Evolutionary conservation across 1,284 basidiomycete genomes (phyloP), one percentile per base, ranked within the genome.

Genomic region (Apiotrichum brassicae): DNA sequence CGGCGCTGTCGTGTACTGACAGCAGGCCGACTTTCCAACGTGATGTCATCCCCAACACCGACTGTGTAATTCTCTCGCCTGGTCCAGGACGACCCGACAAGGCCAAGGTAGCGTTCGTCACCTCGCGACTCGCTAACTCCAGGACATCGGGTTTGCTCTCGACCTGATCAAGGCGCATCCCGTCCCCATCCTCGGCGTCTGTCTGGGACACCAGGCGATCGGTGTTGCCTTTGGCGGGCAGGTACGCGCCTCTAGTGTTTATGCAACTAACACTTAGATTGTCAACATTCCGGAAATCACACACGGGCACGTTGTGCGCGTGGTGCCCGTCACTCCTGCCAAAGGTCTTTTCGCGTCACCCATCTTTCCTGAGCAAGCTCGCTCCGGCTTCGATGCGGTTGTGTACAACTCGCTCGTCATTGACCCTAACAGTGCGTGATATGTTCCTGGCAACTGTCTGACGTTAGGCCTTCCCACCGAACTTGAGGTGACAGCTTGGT

Each of bases 141-240:
- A 71, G 66, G 73, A 75, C 50, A 73, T 74, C 38, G 71, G 70
- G 0, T 73, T 72, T 44, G 69, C 62, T 0, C 59, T 73, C 4
- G 65, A 71, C 20, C 59, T 75, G 0, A 53, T 75, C 12, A 60
- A 61, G 13, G 48, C 44, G 2, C 66, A 69, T 42, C 60, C 64
- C 0, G 44, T 70, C 0, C 73, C 73, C 18, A 68, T 74, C 20
- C 59, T 75, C 4, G 73, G 73, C 3, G 84, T 97, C 4, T 97
- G 93, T 64, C 78, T 97, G 12, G 94, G 94, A 0, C 81, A 93
- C 48, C 94, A 97, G 69, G 93, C 91, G 51, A 78, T 97, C 30
- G 87, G 82, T 0, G 77, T 86, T 8, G 84, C 84, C 44, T 83
- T 81, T 58, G 91, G 90, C 12, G 91, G 82, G 0, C 65, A 66